phyloP scores from a whole-genome alignment of 768 basidiomycete species.

The Trametopsis cervina region DNA sequence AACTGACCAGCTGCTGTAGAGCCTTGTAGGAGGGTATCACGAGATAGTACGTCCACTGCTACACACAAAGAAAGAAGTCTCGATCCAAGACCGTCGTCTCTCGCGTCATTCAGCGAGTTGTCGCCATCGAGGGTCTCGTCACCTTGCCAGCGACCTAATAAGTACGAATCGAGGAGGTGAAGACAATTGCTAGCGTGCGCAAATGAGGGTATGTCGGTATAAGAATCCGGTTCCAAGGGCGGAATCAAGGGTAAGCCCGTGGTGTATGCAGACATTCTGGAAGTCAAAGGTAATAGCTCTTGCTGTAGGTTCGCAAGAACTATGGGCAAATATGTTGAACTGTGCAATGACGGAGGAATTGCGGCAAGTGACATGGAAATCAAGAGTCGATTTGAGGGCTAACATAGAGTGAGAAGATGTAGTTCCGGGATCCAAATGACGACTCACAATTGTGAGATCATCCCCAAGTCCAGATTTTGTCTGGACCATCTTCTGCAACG shows the following conservation, averaged over 20 bases:
- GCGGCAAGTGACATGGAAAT: constrained; percentile 41
- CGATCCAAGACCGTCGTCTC: constrained; percentile 39
- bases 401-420: neutral
- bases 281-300: constrained; percentile 34
- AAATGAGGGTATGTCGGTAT: constrained; percentile 28
- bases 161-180: constrained; percentile 52
- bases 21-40: constrained; percentile 6
- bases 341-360: constrained; percentile 40
- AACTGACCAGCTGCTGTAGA: constrained; percentile 15
- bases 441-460: constrained; percentile 27
- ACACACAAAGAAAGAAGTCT: constrained; percentile 47
- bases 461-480: constrained; percentile 27
- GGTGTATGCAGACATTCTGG: constrained; percentile 32
- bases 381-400: constrained; percentile 53
- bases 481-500: constrained; percentile 28
- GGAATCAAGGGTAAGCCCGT: constrained; percentile 37
- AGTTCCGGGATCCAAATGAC: neutral
- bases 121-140: constrained; percentile 16
- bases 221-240: constrained; percentile 8
- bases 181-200: constrained; percentile 49
- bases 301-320: constrained; percentile 27
- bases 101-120: neutral
- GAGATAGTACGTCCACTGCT: constrained; percentile 34
- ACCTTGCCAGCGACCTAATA: constrained; percentile 50
- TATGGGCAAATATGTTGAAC: constrained; percentile 20